These are phyloP conservation scores for Metarhizium sp. DNA, from an alignment of 2,329 filamentous ascomycete genomes.

Conservation along the genomic window DNA sequence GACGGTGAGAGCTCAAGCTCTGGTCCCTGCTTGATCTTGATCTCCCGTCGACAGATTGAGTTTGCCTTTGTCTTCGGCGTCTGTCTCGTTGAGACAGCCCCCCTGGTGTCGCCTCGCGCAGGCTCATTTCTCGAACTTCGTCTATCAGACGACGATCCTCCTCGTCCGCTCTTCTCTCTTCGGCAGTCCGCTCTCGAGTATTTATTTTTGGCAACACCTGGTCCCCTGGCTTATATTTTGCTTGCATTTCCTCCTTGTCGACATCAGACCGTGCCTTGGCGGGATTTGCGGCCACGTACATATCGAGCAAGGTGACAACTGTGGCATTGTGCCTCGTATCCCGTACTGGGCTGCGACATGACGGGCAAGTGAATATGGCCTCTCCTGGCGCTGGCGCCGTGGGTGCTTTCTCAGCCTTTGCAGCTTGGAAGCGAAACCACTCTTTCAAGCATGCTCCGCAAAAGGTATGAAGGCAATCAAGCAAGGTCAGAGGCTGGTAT, in stretches of 20 bases:
- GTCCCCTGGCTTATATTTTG: constrained; percentile 73
- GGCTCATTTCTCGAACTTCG: constrained; percentile 62
- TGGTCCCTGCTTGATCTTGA: constrained; percentile 21
- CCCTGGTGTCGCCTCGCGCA: constrained; percentile 54
- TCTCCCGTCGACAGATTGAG: constrained; percentile 23
- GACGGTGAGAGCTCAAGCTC: constrained; percentile 21
- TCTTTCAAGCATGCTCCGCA: constrained; percentile 92
- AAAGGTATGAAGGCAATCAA: constrained; percentile 92
- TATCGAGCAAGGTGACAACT: constrained; percentile 80
- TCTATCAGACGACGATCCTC: constrained; percentile 63
- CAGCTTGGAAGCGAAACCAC: constrained; percentile 82
- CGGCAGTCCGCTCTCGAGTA: constrained; percentile 38
- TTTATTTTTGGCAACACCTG: constrained; percentile 60
- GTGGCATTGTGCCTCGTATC: constrained; percentile 86
- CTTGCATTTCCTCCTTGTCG: constrained; percentile 69
- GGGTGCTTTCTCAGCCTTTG: constrained; percentile 42
- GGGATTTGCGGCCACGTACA: constrained; percentile 75
- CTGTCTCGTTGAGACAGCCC: constrained; percentile 20
- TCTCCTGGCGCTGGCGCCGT: constrained; percentile 37
- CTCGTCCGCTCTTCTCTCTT: constrained; percentile 47
- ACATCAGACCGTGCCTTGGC: constrained; percentile 56
- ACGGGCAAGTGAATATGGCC: constrained; percentile 73
- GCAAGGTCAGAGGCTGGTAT: constrained; percentile 80
- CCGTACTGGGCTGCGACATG: constrained; percentile 79
- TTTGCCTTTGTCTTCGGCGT: constrained; percentile 21